A percentile compares a stretch with the other conserved stretches of the same genome.
These are phyloP conservation scores for Beauveria asiatica DNA, from an alignment of 2,329 filamentous ascomycete species.

Conservation along the genomic window DNA sequence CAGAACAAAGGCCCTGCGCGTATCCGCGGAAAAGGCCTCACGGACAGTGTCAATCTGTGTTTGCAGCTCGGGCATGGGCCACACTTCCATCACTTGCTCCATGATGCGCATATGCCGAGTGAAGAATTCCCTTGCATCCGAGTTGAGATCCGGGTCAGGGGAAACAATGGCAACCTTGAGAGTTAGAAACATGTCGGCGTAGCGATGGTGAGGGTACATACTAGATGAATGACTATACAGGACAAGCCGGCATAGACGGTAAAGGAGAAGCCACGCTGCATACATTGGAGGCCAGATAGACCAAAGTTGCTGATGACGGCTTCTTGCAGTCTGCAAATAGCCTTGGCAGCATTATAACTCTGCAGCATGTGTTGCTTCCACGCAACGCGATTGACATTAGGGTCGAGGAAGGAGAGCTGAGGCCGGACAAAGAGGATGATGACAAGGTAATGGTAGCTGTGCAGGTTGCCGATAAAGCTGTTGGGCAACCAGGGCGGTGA, in stretches of 20 bases:
- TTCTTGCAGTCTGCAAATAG: constrained; percentile 79
- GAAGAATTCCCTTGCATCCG: constrained; percentile 81
- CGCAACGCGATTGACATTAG: constrained; percentile 57
- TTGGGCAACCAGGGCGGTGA: constrained; percentile 77
- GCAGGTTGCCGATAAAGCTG: constrained; percentile 81
- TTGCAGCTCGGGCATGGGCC: constrained; percentile 85
- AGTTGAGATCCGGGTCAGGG: constrained; percentile 79
- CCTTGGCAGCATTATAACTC: constrained; percentile 78
- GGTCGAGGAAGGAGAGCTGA: constrained; percentile 71
- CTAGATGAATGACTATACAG: constrained; percentile 87
- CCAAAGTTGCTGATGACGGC: constrained; percentile 69
- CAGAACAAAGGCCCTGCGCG: constrained; percentile 75
- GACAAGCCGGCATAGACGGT: constrained; percentile 88
- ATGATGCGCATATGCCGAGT: constrained; percentile 89
- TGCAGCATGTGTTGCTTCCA: constrained; percentile 87
- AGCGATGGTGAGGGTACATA: constrained; percentile 40
- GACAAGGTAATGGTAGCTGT: constrained; percentile 79
- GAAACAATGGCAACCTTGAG: constrained; percentile 81
- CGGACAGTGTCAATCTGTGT: constrained; percentile 82
- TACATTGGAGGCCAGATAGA: constrained; percentile 73
- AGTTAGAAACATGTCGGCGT: neutral
- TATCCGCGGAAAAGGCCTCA: constrained; percentile 84
- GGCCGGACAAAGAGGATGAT: constrained; percentile 83
- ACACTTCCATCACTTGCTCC: constrained; percentile 72
- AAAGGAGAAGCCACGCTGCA: constrained; percentile 92